Base-by-base conservation (phyloP, 257 asterid genomes). In the Nicotiana tomentosiformis region DNA sequence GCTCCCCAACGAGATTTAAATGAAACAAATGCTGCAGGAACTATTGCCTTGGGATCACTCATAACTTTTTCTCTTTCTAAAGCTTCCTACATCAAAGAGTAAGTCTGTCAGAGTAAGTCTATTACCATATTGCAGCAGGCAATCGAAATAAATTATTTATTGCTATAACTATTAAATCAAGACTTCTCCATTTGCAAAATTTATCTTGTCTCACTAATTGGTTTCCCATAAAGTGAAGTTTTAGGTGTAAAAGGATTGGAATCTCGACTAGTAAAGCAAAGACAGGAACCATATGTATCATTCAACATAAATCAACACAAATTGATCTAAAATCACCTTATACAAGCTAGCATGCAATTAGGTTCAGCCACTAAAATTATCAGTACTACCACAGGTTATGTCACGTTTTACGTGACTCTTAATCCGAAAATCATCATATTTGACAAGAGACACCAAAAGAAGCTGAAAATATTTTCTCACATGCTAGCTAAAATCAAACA, bases 1-100 rank as follows among this genome's bases (percentile, higher is more conserved):
- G 98, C 97, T 81, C 97, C 98, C 97, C 96, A 92, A 77, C 98
- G 91, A 17, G 97, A 91, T 82, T 88, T 90, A 78, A 95, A 95
- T 5, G 98, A 95, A 35, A 95, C 98, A 66, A 95, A 95, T 81
- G 98, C 95, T 30, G 97, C 95, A n/a, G 98, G 97, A 81, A 95
- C 84, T 76, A 95, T 89, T 82, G 98, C 87, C 83, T 88, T 87
- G 7, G 94, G 92, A 86, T 93, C 95, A 20, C 85, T 91, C 84
- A 87, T 67, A 14, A 95, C 92, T 83, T 84, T 92, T 83, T 93
- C 93, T 90, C 92, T 89, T 86, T 95, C 98, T 53, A 81, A 82
- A 78, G 80, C 84, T 93, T 93, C 98, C 98, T 95, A 86, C 23
- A 85, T 79, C 49, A 86, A 84, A 64, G 74, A 51, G 17, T 26